phyloP scores from a whole-genome alignment of 2,329 filamentous ascomycete genomes.

The Diaporthe nobilis region DNA sequence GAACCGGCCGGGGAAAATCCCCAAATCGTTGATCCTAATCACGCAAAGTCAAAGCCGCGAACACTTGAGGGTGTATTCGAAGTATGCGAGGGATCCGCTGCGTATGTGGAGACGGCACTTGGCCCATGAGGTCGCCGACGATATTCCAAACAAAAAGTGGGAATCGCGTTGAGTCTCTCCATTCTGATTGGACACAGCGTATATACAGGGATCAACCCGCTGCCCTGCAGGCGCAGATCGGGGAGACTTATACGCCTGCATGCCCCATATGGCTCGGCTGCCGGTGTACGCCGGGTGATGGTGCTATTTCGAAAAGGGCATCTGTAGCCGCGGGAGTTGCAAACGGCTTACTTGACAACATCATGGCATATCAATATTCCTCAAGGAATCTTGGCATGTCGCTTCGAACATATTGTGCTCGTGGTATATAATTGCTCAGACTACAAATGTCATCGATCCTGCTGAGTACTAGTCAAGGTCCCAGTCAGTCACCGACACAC shows the following conservation, averaged over 20 bases:
- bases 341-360: background rate
- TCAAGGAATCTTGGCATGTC: background rate
- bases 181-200: conserved; percentile 1
- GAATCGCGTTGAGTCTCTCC: background rate
- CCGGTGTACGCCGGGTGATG: background rate
- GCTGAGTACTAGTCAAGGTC: background rate
- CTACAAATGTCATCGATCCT: background rate
- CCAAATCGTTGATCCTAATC: background rate
- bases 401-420: background rate
- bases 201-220: background rate
- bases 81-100: background rate
- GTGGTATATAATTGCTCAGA: background rate
- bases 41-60: background rate
- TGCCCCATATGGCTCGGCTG: background rate
- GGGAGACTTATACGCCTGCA: background rate
- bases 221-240: background rate
- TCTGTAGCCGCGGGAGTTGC: background rate
- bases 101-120: background rate
- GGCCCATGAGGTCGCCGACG: background rate
- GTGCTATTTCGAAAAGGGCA: background rate
- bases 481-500: background rate
- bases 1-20: background rate
- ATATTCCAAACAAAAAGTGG: background rate
- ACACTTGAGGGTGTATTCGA: background rate
- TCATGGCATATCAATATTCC: background rate